Conservation (phyloP, 2,329 filamentous ascomycete species). For the Diaporthe citrichinensis region DNA sequence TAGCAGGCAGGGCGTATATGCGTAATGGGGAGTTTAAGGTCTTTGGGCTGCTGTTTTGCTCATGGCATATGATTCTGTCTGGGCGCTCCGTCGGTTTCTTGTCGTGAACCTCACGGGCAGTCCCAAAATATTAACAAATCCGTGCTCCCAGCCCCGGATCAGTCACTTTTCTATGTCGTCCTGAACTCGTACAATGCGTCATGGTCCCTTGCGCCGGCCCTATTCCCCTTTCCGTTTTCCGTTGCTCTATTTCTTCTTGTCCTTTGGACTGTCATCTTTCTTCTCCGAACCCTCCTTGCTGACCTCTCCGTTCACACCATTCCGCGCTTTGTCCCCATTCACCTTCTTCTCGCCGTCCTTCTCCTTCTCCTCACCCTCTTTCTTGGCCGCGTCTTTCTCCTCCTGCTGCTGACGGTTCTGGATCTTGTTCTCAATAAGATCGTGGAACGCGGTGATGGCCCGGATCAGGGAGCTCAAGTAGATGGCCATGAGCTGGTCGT, state of each 20-base stretch:
- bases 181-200: conserved; percentile 46
- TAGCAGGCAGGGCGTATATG: not conserved
- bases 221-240: conserved; percentile 44
- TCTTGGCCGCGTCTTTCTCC: conserved; percentile 89
- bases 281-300: conserved; percentile 64
- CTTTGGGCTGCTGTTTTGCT: conserved; percentile 27
- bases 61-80: conserved; percentile 38
- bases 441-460: conserved; percentile 98
- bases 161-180: conserved; percentile 43
- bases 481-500: conserved; percentile 98
- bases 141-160: conserved; percentile 36
- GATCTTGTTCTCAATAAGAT: conserved; percentile 99
- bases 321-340: conserved; percentile 54
- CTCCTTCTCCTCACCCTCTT: conserved; percentile 77
- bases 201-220: conserved; percentile 16
- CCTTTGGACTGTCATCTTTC: conserved; percentile 58
- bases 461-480: conserved; percentile 97
- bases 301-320: conserved; percentile 56
- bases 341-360: conserved; percentile 73
- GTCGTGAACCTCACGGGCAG: conserved; percentile 39
- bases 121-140: conserved; percentile 46
- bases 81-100: conserved; percentile 35
- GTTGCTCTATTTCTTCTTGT: conserved; percentile 60
- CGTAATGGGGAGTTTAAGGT: not conserved
- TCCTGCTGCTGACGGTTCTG: conserved; percentile 98